phyloP scores from a whole-genome alignment of 345 rosid genomes.

The Lumnitzera racemosa region DNA sequence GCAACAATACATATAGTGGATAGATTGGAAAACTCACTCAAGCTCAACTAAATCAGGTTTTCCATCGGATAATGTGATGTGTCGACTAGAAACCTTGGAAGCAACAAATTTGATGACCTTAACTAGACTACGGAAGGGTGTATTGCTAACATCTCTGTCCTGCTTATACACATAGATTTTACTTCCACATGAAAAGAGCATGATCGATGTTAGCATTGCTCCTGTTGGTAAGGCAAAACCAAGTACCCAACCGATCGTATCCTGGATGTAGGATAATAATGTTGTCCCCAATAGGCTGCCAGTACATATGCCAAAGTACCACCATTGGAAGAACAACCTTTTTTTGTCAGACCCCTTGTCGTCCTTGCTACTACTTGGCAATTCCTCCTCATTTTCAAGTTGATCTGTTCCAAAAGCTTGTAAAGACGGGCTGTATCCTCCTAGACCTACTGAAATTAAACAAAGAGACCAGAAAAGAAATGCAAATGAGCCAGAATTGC shows the following conservation, averaged over 20 bases:
- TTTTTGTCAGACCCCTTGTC: slow-evolving; percentile 33
- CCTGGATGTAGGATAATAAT: slow-evolving; percentile 80
- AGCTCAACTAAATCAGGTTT: slow-evolving; percentile 46
- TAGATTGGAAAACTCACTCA: slow-evolving; percentile 51
- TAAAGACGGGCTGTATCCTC: slow-evolving; percentile 77
- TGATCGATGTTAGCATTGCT: slow-evolving; percentile 54
- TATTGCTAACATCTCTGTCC: slow-evolving; percentile 8
- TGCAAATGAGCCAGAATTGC: slow-evolving; percentile 28
- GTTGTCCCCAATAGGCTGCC: slow-evolving; percentile 89
- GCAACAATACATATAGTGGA: neutral
- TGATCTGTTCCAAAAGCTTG: slow-evolving; percentile 97
- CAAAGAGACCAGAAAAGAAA: slow-evolving; percentile 69
- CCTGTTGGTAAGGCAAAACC: slow-evolving; percentile 79
- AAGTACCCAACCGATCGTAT: slow-evolving; percentile 81
- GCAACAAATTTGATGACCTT: slow-evolving; percentile 28
- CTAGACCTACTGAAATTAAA: slow-evolving; percentile 74
- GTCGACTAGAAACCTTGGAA: slow-evolving; percentile 17
- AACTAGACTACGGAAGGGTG: slow-evolving; percentile 20
- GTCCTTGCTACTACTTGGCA: slow-evolving; percentile 27
- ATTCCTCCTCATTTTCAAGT: slow-evolving; percentile 38
- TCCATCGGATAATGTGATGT: slow-evolving; percentile 28
- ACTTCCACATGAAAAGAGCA: slow-evolving; percentile 50
- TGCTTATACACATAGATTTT: slow-evolving; percentile 37
- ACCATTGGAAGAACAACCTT: slow-evolving; percentile 72
- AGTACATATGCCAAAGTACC: slow-evolving; percentile 84